Base-by-base conservation (phyloP, 768 basidiomycete genomes). In the Suillus sp. region DNA sequence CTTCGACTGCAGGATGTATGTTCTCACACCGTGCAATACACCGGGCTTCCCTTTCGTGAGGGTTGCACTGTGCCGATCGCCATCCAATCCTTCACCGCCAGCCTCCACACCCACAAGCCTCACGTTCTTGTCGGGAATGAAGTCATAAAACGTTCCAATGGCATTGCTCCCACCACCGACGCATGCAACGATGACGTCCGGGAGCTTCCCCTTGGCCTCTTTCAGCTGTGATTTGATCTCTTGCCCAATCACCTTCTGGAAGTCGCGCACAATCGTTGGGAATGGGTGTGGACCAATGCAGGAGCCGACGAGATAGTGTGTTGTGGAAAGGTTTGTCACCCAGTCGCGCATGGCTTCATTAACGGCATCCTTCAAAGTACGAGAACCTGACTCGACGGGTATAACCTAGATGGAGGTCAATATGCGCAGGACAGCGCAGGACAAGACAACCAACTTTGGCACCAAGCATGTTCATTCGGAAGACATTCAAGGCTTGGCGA, bases 291-390 rank as follows among this genome's bases (percentile, higher is more conserved):
- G 97, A 18, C 97, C 97, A 67, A 99, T 98, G 48, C 88, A 94
- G 18, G 96, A 98, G 35, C 97, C 97, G 65, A 99, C 93, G 67
- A 98, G 87, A 78, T 98, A 99, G 78, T 99, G 95, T 1, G 96
- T 99, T 6, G 81, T 93, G 14, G 93, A 81, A 37, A 99, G 84
- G 74, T 98, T 96, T 35, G 96, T 95, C 13, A 99, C 97, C 97
- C 97, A 99, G 77, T 98, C 96, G 48, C 97, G 89, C 85, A 99
- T 86, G 6, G 97, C 96, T 67, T 98, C 96, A 79, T 98, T 99
- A 67, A 99, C 95, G 32, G 97, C 96, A 70, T 99, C 97, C 78
- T 99, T 99, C 67, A 99, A 81, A 6, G 96, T 99, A 71, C 91
- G 86, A 27, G 96, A 94, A 27, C 97, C 97, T 5, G 96, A 96